Percentiles rank a stretch among this genome's conserved stretches.
Conservation (phyloP, 1,139 yeast genomes). For the Trichomonascaceae sp. region DNA sequence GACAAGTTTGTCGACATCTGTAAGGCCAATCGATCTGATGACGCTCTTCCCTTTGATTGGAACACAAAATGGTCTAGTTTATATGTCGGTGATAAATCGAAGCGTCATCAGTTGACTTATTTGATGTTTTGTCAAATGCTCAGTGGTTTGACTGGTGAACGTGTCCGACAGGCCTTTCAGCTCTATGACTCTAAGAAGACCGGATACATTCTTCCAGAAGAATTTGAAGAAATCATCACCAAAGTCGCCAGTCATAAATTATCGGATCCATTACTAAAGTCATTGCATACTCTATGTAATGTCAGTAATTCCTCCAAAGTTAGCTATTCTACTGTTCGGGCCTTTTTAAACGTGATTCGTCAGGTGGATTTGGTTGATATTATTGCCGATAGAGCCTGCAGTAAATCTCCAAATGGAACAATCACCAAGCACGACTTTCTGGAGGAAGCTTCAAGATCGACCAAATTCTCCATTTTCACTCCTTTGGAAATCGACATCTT, state of each 20-base stretch:
- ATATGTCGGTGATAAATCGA: conserved; percentile 35
- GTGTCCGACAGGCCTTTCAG: conserved; percentile 42
- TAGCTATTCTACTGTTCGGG: conserved; percentile 40
- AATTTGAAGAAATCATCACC: conserved; percentile 36
- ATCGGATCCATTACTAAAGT: conserved; percentile 35
- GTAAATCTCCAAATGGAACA: conserved; percentile 31
- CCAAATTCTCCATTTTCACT: conserved; percentile 38
- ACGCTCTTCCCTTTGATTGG: conserved; percentile 41
- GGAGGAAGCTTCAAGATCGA: conserved; percentile 36
- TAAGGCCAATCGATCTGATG: conserved; percentile 31
- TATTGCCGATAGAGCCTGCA: conserved; percentile 34
- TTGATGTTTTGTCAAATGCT: conserved; percentile 42
- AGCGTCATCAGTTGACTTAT: conserved; percentile 38
- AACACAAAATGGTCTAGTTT: conserved; percentile 38
- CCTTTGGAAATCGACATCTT: conserved; percentile 42
- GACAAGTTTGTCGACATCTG: conserved; percentile 35
- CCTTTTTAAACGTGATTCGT: conserved; percentile 38
- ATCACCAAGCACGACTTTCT: conserved; percentile 37
- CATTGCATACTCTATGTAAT: conserved; percentile 36
- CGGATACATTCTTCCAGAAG: conserved; percentile 38
- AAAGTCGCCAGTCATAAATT: conserved; percentile 39
- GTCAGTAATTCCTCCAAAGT: conserved; percentile 32
- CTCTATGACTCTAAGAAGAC: conserved; percentile 33
- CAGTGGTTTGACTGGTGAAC: conserved; percentile 40
- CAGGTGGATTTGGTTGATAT: conserved; percentile 39